Conservation (phyloP, 2,329 filamentous ascomycete genomes). For the Tolypocladium cylindrosporum region DNA sequence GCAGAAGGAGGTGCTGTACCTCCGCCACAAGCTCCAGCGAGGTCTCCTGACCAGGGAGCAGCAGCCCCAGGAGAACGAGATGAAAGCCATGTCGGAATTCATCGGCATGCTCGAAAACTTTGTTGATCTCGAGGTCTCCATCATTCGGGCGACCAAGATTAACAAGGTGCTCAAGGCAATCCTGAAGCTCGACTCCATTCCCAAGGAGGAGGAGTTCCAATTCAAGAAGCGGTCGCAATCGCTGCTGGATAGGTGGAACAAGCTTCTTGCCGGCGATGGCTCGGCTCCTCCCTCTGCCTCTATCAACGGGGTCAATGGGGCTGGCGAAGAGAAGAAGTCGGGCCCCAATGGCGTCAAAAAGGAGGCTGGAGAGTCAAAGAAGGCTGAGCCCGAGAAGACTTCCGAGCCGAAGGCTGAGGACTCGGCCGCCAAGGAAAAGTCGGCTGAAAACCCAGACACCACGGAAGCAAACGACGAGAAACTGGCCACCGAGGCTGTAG, state of each 20-base stretch:
- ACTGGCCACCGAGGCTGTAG: not conserved
- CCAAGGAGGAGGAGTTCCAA: slow-evolving; percentile 76
- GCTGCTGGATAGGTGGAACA: slow-evolving; percentile 83
- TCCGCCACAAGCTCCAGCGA: slow-evolving; percentile 91
- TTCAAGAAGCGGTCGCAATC: slow-evolving; percentile 78
- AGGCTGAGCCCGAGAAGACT: slow-evolving; percentile 11
- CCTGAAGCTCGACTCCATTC: slow-evolving; percentile 76
- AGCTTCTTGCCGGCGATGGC: slow-evolving; percentile 56
- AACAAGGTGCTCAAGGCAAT: slow-evolving; percentile 97
- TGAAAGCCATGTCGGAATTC: slow-evolving; percentile 68
- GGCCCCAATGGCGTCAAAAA: slow-evolving; percentile 29
- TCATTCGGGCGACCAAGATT: slow-evolving; percentile 89
- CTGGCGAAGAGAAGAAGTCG: slow-evolving; percentile 13
- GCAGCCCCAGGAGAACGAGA: slow-evolving; percentile 77
- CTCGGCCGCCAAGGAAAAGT: slow-evolving; percentile 10
- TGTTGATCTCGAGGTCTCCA: slow-evolving; percentile 73
- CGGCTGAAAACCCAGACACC: slow-evolving; percentile 9
- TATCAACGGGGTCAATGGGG: slow-evolving; percentile 40
- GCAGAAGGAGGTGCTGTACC: slow-evolving; percentile 74
- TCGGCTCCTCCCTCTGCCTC: slow-evolving; percentile 25
- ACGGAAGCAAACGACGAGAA: slow-evolving; percentile 1
- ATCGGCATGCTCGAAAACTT: slow-evolving; percentile 71
- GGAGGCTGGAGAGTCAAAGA: slow-evolving; percentile 26
- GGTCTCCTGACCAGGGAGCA: slow-evolving; percentile 80
- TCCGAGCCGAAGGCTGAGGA: slow-evolving; percentile 9